These are phyloP conservation scores for Phytophthora ramorum DNA, from an alignment of 352 stramenopile species.

Conservation along the genomic window DNA sequence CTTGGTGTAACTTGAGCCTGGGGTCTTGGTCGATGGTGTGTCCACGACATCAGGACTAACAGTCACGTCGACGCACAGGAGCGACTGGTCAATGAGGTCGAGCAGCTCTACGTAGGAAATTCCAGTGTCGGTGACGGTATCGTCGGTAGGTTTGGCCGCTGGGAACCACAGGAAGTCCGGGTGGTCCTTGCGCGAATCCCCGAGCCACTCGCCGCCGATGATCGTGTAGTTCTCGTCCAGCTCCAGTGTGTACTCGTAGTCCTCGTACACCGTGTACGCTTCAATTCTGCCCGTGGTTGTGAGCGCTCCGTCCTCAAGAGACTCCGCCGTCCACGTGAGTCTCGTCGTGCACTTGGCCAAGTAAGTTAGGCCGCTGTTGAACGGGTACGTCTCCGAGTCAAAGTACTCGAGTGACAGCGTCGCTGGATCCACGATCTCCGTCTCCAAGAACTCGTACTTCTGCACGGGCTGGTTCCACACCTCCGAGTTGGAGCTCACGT, in stretches of 20 bases:
- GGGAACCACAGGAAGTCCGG: conserved; percentile 56
- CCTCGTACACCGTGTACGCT: conserved; percentile 39
- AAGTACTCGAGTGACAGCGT: conserved; percentile 43
- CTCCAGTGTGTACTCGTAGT: conserved; percentile 55
- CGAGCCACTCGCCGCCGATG: conserved; percentile 52
- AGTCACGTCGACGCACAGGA: conserved; percentile 29
- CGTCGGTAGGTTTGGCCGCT: conserved; percentile 24
- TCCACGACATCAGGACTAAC: conserved; percentile 17
- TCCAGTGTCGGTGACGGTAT: conserved; percentile 33
- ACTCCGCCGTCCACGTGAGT: conserved; percentile 56
- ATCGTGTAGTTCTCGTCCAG: conserved; percentile 51
- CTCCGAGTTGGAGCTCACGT: conserved; percentile 42
- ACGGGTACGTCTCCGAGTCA: conserved; percentile 50
- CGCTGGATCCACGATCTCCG: conserved; percentile 35
- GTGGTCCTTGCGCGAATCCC: conserved; percentile 29
- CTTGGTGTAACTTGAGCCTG: conserved; percentile 24
- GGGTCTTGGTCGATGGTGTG: conserved; percentile 22
- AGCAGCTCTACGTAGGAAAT: conserved; percentile 31
- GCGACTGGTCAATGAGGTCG: conserved; percentile 23
- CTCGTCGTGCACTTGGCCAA: conserved; percentile 53
- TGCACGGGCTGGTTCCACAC: conserved; percentile 73
- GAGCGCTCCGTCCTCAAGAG: conserved; percentile 47
- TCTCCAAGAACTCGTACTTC: conserved; percentile 46
- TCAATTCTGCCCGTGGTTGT: conserved; percentile 33
- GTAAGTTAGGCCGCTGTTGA: conserved; percentile 44